Evolutionary conservation across 2,329 filamentous ascomycete species (phyloP), one percentile per base, ranked within the genome.

Genomic region (Fusarium sp.): DNA sequence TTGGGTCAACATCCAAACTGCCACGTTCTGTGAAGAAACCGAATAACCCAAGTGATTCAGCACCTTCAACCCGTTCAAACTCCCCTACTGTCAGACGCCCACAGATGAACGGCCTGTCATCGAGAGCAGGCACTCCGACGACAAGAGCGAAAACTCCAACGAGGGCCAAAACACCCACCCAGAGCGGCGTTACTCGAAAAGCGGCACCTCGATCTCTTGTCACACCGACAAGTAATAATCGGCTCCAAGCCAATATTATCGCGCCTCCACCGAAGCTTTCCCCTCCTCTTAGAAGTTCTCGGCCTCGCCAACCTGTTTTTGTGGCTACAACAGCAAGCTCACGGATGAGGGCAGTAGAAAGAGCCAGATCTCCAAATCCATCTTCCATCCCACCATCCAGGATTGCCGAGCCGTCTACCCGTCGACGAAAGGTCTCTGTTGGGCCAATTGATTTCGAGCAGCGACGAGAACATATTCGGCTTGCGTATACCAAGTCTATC

Each of bases 401-500:
- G 72, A 68, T 68, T 38, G 57, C 76, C 34, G 81, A 82, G 48
- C 69, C 73, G 28, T 67, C 76, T 6, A 59, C 74, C 6, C 74
- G 79, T 29, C 79, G 83, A 55, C 80, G 82, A 39, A 87, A 86
- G 70, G 80, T 86, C 47, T 84, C 85, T 2, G 79, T 93, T 56
- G 89, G 89, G 1, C 89, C 90, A 58, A 91, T 96, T 48, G 91
- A 97, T 75, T 95, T 96, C 73, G 92, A 90, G 58, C 91, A 91
- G 66, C 85, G 92, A 46, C 85, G 93, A 68, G 89, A 92, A 72
- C 88, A 88, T 59, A 96, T 96, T 69, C 90, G 93, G 68, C 86
- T 92, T 53, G 92, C 92, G 12, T 94, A 96, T 75, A 93, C 88
- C 68, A 91, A 91, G 73, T 92, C 90, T n/a, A 88, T 95, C 43